Conservation (phyloP, 345 rosid genomes). For the Arabidopsis thaliana region TAIR10.1 NC_003076.8:1747501-1748000, state of each 20-base stretch:
- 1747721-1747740: slow-evolving; percentile 63
- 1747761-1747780: slow-evolving; percentile 76
- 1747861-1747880: slow-evolving; percentile 79
- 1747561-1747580: slow-evolving; percentile 61
- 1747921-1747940: slow-evolving; percentile 56
- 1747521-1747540: slow-evolving; percentile 12
- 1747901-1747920: slow-evolving; percentile 43
- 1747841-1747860: slow-evolving; percentile 64
- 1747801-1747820: slow-evolving; percentile 66
- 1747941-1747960: slow-evolving; percentile 53
- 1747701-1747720: slow-evolving; percentile 70
- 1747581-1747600: slow-evolving; percentile 48
- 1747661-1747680: slow-evolving; percentile 68
- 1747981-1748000: slow-evolving; percentile 39
- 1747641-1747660: slow-evolving; percentile 57
- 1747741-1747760: slow-evolving; percentile 63
- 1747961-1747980: slow-evolving; percentile 48
- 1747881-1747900: slow-evolving; percentile 69
- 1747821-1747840: slow-evolving; percentile 39
- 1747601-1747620: slow-evolving; percentile 33
- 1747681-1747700: slow-evolving; percentile 40
- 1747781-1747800: slow-evolving; percentile 70
- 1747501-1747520: slow-evolving; percentile 41
- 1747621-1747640: slow-evolving; percentile 48
- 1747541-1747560: slow-evolving; percentile 29